phyloP scores from a whole-genome alignment of 768 basidiomycete genomes.

The Calocera cornea region DNA sequence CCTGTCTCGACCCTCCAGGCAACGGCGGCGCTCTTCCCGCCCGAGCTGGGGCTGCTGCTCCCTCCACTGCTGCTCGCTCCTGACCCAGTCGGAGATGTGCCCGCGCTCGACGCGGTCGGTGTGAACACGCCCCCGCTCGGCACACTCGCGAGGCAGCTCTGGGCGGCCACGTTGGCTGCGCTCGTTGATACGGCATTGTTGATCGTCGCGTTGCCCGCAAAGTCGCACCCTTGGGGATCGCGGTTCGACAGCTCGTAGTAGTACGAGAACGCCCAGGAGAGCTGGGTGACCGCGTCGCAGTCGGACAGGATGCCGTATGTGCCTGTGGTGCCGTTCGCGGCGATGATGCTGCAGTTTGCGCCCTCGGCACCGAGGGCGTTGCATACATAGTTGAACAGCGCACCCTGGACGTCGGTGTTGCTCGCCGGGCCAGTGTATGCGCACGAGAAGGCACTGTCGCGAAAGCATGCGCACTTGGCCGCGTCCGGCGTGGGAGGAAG shows the following conservation, averaged over 20 bases:
- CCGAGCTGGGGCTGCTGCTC: not conserved
- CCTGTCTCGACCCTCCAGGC: not conserved
- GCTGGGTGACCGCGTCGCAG: slow-evolving; percentile 66
- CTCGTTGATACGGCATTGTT: slow-evolving; percentile 37
- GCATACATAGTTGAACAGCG: slow-evolving; percentile 56
- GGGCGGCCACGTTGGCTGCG: slow-evolving; percentile 42
- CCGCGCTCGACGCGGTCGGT: slow-evolving; percentile 31
- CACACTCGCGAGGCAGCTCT: slow-evolving; percentile 54
- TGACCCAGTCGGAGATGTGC: not conserved
- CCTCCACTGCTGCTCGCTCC: not conserved
- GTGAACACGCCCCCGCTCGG: slow-evolving; percentile 40
- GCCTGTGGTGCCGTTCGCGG: slow-evolving; percentile 58
- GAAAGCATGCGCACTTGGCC: slow-evolving; percentile 63
- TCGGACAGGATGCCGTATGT: slow-evolving; percentile 60
- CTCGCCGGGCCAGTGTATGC: slow-evolving; percentile 50
- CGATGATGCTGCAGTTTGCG: slow-evolving; percentile 52
- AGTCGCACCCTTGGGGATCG: slow-evolving; percentile 53
- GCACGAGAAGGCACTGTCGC: slow-evolving; percentile 50
- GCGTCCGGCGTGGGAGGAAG: slow-evolving; percentile 78
- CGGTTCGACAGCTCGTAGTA: slow-evolving; percentile 55
- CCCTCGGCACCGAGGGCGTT: slow-evolving; percentile 46
- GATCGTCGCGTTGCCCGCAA: slow-evolving; percentile 72
- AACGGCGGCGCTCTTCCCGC: not conserved
- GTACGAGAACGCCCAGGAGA: slow-evolving; percentile 70
- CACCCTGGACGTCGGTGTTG: slow-evolving; percentile 45